Evolutionary conservation across 805 yeast genomes (phyloP), one percentile per base, ranked within the genome.

Genomic region (Candida corydali): DNA sequence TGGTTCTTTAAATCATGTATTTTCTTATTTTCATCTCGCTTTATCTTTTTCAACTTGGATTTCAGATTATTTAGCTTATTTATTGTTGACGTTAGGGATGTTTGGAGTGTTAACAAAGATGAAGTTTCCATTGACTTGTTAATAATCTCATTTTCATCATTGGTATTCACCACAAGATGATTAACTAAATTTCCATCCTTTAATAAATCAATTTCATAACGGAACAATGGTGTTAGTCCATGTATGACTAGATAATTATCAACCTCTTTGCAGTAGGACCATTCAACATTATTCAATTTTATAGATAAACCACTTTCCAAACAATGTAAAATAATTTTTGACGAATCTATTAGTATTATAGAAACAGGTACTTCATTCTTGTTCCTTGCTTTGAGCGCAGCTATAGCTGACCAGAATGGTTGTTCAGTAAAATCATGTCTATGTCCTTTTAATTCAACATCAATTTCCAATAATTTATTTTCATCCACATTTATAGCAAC

Each of bases 351-450:
- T n/a, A 41, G 44, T 15, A 54, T 42, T 1, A 56, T 40, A 1
- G 63, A 50, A 35, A 59, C 43, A 15, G 46, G 30, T 6, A 34
- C 35, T 17, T 31, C 27, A 18, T 50, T 47, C 17, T 42, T 45
- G 11, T 52, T 29, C 5, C 65, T 43, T 7, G 64, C 52, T 32
- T 64, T 65, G 17, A 55, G 44, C 0, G 68, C 70, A 2, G 73
- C 72, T 12, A 67, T 41, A 39, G 65, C 49, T 1, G 68, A 57
- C 73, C 73, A 67, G 29, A 67, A 53, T 8, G 73, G 72, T 44
- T 67, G 73, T 11, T 53, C 44, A 5, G 50, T 52, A 28, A 57
- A 58, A 8, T 29, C 8, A 23, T 34, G 17, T 17, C 24, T 17
- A n/a, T 32, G 8, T 16, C 19, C 15, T 29, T 20, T 9, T 12